phyloP scores from a whole-genome alignment of 139 green algal genomes.

The Chlorella sp. region DNA sequence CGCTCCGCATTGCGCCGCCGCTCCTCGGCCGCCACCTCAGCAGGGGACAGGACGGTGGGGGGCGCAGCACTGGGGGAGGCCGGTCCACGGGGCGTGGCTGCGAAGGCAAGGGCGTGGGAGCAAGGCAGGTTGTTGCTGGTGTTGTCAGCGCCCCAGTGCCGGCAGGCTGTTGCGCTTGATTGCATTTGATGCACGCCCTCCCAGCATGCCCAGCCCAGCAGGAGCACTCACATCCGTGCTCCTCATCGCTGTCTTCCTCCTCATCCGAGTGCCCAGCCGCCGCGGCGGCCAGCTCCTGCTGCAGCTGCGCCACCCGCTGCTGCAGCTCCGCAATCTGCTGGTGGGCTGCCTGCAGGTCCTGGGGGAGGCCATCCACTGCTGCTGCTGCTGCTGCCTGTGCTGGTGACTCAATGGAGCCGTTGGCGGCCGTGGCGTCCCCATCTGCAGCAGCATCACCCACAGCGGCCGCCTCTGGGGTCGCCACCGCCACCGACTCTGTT shows the following conservation, averaged over 20 bases:
- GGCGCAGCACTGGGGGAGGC: neutral
- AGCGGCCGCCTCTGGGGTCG: neutral
- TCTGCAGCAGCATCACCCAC: neutral
- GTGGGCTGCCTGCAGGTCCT: neutral
- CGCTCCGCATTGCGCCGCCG: slow-evolving; percentile 11
- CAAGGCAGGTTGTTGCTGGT: too few species aligned
- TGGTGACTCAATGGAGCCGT: neutral
- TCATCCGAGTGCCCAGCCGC: neutral
- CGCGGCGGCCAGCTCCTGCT: neutral
- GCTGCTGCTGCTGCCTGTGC: neutral
- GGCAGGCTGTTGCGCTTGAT: too few species aligned
- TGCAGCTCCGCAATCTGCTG: neutral
- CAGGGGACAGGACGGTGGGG: neutral
- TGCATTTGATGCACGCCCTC: neutral
- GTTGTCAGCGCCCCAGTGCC: too few species aligned
- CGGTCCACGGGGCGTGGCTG: neutral
- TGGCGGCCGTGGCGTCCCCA: neutral
- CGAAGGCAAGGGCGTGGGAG: neutral
- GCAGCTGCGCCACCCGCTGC: slow-evolving; percentile 15
- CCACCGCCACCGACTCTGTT: too few species aligned
- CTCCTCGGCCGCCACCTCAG: slow-evolving; percentile 20
- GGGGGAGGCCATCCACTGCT: neutral
- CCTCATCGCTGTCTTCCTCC: slow-evolving; percentile 8
- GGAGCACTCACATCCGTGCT: neutral
- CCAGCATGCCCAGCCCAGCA: neutral